phyloP scores from a whole-genome alignment of 1,284 basidiomycete genomes.

The Fomitopsis pinicola region DNA sequence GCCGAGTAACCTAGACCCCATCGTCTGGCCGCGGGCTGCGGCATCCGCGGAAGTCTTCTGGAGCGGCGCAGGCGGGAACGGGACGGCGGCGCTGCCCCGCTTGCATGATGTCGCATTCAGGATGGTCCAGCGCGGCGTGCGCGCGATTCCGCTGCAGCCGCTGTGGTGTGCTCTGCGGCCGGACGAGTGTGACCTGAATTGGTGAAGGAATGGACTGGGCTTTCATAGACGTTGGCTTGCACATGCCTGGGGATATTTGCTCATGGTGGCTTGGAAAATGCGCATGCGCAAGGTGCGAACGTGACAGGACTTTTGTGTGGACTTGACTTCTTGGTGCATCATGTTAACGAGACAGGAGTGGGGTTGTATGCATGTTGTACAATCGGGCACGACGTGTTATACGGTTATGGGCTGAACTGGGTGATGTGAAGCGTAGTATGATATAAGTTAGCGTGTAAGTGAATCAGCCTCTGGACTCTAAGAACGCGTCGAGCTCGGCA shows the following conservation, averaged over 20 bases:
- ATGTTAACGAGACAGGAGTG: neutral
- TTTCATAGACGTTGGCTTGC: too few relatives aligned
- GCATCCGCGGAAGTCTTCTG: conserved; percentile 81
- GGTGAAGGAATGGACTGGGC: neutral
- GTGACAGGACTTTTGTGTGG: too few relatives aligned
- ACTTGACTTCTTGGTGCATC: too few relatives aligned
- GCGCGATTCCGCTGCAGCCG: conserved; percentile 71
- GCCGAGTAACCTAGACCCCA: conserved; percentile 65
- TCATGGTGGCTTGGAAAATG: too few relatives aligned
- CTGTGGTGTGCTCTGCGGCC: conserved; percentile 78
- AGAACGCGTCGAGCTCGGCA: conserved; percentile 72
- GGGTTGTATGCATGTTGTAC: neutral
- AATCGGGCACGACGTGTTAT: neutral
- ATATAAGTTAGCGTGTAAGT: neutral
- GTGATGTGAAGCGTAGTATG: neutral
- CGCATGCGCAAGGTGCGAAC: too few relatives aligned
- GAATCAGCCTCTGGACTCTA: conserved; percentile 37
- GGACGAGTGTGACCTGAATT: conserved; percentile 46
- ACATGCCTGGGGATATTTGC: too few relatives aligned
- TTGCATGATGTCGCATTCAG: conserved; percentile 75
- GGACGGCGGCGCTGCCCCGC: conserved; percentile 62
- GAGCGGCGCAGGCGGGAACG: conserved; percentile 59
- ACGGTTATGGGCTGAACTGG: neutral
- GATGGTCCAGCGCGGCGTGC: conserved; percentile 64
- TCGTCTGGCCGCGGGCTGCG: conserved; percentile 79